phyloP scores from a whole-genome alignment of 208 protist genomes.

The Paratrypanosoma confusum region DNA sequence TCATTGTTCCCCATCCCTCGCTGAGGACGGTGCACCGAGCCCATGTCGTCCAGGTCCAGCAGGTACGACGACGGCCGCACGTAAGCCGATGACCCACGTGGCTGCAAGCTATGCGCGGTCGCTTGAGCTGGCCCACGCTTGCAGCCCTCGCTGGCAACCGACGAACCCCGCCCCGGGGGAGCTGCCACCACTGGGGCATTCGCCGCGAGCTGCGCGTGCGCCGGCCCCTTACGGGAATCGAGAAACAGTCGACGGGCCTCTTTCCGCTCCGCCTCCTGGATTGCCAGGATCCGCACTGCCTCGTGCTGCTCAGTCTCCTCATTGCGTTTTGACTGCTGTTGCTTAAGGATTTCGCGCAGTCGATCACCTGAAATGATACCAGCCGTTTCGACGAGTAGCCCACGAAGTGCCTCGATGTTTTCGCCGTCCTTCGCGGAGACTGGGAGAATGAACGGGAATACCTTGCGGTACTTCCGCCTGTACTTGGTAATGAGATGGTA shows the following conservation, averaged over 20 bases:
- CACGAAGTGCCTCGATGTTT: constrained; percentile 78
- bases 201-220: not conserved
- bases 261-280: constrained; percentile 23
- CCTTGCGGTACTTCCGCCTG: constrained; percentile 73
- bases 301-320: constrained; percentile 40
- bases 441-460: constrained; percentile 79
- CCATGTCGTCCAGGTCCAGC: too few species aligned
- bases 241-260: constrained; percentile 26
- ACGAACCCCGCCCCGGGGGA: too few species aligned
- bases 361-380: constrained; percentile 76
- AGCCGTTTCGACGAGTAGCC: constrained; percentile 78
- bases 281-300: constrained; percentile 30
- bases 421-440: constrained; percentile 68
- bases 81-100: too few species aligned
- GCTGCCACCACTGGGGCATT: not conserved
- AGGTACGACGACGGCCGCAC: too few species aligned
- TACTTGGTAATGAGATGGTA: constrained; percentile 80
- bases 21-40: too few species aligned
- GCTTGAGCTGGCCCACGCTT: too few species aligned
- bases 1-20: too few species aligned
- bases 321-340: constrained; percentile 33
- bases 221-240: not conserved
- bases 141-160: too few species aligned
- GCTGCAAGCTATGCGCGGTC: too few species aligned
- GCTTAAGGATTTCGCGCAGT: constrained; percentile 55